phyloP scores from a whole-genome alignment of 106 monocot species.

The Allium cepa region DNA sequence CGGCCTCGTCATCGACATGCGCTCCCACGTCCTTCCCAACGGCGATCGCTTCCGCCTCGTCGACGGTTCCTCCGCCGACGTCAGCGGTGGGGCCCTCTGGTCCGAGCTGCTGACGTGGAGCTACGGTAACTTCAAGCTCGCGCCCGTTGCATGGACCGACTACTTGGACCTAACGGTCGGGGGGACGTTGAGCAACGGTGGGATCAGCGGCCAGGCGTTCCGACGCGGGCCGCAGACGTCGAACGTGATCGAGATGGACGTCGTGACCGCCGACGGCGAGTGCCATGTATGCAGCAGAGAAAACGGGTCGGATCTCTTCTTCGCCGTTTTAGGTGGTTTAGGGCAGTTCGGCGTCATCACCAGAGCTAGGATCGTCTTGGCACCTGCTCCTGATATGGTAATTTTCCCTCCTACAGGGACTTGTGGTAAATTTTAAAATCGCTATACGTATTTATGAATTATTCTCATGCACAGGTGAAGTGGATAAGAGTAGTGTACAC shows the following conservation, averaged over 20 bases:
- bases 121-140: slow-evolving; percentile 19
- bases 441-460: too few species aligned
- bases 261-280: slow-evolving; percentile 71
- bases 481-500: slow-evolving; percentile 80
- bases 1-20: slow-evolving; percentile 77
- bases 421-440: too few species aligned
- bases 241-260: slow-evolving; percentile 72
- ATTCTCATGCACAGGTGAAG: slow-evolving; percentile 40
- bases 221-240: slow-evolving; percentile 65
- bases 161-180: slow-evolving; percentile 84
- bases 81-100: slow-evolving; percentile 71
- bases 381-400: slow-evolving; percentile 55
- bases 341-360: slow-evolving; percentile 95
- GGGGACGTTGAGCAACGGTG: slow-evolving; percentile 81
- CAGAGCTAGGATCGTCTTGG: slow-evolving; percentile 60
- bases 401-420: not conserved
- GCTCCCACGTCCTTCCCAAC: slow-evolving; percentile 13
- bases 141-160: slow-evolving; percentile 88
- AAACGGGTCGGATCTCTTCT: slow-evolving; percentile 49
- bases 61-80: slow-evolving; percentile 19
- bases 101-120: slow-evolving; percentile 49
- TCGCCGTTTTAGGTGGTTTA: slow-evolving; percentile 72
- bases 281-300: slow-evolving; percentile 38
- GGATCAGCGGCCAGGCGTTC: slow-evolving; percentile 90
- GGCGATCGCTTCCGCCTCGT: slow-evolving; percentile 5